Base-by-base conservation (phyloP, 306 rosid genomes). In the Lathyrus oleraceus region DNA sequence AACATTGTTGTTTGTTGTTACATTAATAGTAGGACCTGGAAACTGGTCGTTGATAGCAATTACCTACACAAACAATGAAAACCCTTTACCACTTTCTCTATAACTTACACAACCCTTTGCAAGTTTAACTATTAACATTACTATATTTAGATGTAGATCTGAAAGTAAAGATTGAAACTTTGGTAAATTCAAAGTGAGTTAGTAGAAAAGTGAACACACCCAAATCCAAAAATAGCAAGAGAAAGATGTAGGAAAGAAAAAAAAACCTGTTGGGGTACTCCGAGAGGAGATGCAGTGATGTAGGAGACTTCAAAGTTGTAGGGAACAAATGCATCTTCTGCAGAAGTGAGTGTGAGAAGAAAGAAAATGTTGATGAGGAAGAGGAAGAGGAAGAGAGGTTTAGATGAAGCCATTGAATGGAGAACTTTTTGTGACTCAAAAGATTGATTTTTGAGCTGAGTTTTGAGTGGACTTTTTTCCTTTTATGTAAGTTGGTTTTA, bases 231-330 rank as follows among this genome's bases (percentile, higher is more conserved):
- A 48, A 21, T 4, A 40, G 61, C 2, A 66, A 19, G 38, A 67
- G 65, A 78, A 57, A 76, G 49, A 74, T 44, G n/a, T 42, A 25
- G 28, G 59, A 57, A 13, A 67, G 51, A 11, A 21, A 58, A 65
- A n/a, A 57, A 5, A 69, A 88, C 98, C 98, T 72, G 89, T 76
- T 93, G 98, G 70, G 93, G 90, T 77, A 93, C 86, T 27, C 98
- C 96, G 12, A 93, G 98, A 19, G 97, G 98, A 42, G 98, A 90
- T 21, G 84, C 96, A 30, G 97, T 93, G 85, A 85, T 82, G 86
- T 93, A 93, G 21, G 98, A 82, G 77, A 88, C 72, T 10, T 62
- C 88, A 51, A 90, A 87, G 14, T 90, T 68, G 83, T 52, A 86
- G 67, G 68, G 81, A 63, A 79, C 70, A 1, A 20, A 49, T 32